These are phyloP conservation scores for Fusarium scirpi DNA, from an alignment of 2,329 filamentous ascomycete species.

Conservation along the genomic window DNA sequence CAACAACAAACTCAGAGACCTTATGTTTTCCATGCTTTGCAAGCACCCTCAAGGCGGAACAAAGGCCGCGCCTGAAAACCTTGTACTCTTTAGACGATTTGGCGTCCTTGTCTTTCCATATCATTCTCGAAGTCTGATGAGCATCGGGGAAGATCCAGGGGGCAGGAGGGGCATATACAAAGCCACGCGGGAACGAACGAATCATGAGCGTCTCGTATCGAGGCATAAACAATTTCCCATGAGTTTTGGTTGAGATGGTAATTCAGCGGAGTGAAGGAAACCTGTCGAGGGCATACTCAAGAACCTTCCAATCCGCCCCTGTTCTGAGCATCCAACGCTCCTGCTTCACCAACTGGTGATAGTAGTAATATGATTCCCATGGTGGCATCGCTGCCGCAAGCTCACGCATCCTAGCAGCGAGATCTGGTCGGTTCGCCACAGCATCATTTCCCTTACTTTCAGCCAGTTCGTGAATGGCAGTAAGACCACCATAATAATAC, in stretches of 20 bases:
- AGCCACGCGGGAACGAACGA: constrained; percentile 54
- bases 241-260: constrained; percentile 55
- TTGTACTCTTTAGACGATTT: constrained; percentile 12
- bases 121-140: accelerated
- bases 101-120: constrained; percentile 6
- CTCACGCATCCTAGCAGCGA: neutral
- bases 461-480: accelerated
- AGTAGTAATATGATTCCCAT: constrained; percentile 43
- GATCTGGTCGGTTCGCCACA: neutral
- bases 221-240: constrained; percentile 52
- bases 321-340: constrained; percentile 37
- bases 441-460: neutral
- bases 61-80: constrained; percentile 47
- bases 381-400: neutral
- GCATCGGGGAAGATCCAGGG: constrained; percentile 43
- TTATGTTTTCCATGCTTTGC: constrained; percentile 33
- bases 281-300: constrained; percentile 50
- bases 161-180: constrained; percentile 49
- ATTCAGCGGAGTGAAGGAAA: constrained; percentile 54
- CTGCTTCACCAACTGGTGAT: constrained; percentile 50
- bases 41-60: constrained; percentile 44
- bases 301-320: constrained; percentile 30
- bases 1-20: constrained; percentile 36
- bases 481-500: accelerated
- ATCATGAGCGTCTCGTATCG: constrained; percentile 58